Base-by-base conservation (phyloP, 2,329 filamentous ascomycete genomes). In the Aspergillus sp. region DNA sequence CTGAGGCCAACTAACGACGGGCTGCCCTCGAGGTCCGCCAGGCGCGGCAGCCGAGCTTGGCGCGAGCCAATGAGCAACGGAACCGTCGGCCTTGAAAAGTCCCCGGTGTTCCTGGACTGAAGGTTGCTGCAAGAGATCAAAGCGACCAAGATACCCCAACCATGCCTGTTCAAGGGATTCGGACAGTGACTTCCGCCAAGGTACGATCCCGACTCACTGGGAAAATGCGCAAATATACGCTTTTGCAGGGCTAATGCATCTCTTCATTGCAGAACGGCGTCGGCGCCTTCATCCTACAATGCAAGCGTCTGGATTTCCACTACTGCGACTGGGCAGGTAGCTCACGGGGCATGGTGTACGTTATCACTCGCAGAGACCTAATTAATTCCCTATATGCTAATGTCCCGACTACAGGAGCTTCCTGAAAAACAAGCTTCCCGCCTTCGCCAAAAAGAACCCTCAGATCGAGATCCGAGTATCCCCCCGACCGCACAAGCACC, bases 311-410 rank as follows among this genome's bases (percentile, higher is more conserved):
- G 76, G 91, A 96, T 77, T 91, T 99, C 73, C 91, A 96, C 81
- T 99, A 96, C 82, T 98, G 95, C 82, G 92, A 98, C 84, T 93
- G 90, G 86, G 91, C 90, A 59, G 95, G 93, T 64, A 96, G 91
- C 77, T 98, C 94, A 42, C 87, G 82, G 72, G 95, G 95, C 73
- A 97, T 98, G 92, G 95, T 96, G 91, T 95, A 83, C 64, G 84
- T 73, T 49, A 46, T 11, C 32, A 61, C 26, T 53, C 62, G 20
- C 6, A 39, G 6, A 5, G 6, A 7, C 6, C 36, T 14, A 4
- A 16, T 9, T 16, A 42, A n/a, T 1, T 5, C 2, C 16, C 6
- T 0, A 1, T 24, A 36, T 47, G 29, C 50, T 49, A 26, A 57
- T 47, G 11, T 45, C 11, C 5, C 14, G 12, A 16, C 39, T 12